Base-by-base conservation (phyloP, 306 rosid species). In the Glycyrrhiza uralensis region DNA sequence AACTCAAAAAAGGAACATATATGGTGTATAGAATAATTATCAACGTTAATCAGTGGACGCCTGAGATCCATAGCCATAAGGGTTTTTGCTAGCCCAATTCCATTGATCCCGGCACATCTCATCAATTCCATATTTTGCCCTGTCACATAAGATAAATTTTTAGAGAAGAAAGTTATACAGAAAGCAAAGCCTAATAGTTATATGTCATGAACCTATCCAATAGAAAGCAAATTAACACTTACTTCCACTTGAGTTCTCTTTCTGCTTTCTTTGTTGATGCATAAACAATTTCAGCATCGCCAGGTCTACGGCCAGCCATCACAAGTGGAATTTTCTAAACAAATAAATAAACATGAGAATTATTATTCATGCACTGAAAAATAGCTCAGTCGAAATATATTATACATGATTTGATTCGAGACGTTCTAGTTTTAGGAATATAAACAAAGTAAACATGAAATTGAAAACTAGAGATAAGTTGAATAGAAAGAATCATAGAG, bases 71-170 rank as follows among this genome's bases (percentile, higher is more conserved):
- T 95, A 91, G 77, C 99, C 99, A 14, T 82, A 91, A 10, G 97
- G 99, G 59, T 94, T 94, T 82, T 87, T 86, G 92, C 97, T 94
- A 49, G 97, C 96, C 99, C 99, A 94, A 77, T 94, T 94, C 99
- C 99, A 94, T 79, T 94, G 99, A 84, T 94, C 99, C 77, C 89
- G 90, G 70, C 96, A 91, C 99, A 94, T 94, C 83, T 91, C 99
- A 4, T 86, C 86, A 36, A 94, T 78, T 72, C 91, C 93, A 76
- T 85, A 94, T 79, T 84, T 89, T 28, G 97, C 95, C 86, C 99
- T 94, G 95, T 79, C 82, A 83, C 42, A 9, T 18, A 28, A 58
- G 19, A 56, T 55, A 20, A 65, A 1, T 33, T 4, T 46, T n/a
- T 46, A 75, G 46, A 61, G 72, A 44, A 15, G 55, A 62, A 7